phyloP scores from a whole-genome alignment of 805 yeast species.

The Candida manassasensis region DNA sequence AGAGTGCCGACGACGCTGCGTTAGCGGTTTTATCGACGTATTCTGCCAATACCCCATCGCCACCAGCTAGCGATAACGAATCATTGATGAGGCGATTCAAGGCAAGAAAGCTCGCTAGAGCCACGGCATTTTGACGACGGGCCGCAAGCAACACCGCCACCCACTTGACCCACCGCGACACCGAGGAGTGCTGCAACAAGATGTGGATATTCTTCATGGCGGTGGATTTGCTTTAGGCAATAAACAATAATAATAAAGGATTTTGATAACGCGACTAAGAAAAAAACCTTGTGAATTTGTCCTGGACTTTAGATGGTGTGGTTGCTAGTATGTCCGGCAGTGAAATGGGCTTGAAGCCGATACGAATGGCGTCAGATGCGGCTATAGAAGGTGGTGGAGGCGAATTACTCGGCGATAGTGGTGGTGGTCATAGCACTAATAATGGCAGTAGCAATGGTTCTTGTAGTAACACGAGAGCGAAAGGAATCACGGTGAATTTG shows the following conservation, averaged over 20 bases:
- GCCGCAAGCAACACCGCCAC: conserved; percentile 20
- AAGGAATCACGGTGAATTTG: conserved; percentile 30
- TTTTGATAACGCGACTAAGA: too few relatives aligned
- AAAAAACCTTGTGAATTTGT: too few relatives aligned
- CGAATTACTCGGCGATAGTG: too few relatives aligned
- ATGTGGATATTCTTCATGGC: conserved; percentile 2
- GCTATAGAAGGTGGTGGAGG: too few relatives aligned
- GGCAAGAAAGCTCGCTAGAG: conserved; percentile 23
- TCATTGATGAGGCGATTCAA: conserved; percentile 27
- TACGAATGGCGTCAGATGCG: too few relatives aligned
- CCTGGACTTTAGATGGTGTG: too few relatives aligned
- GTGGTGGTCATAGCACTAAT: too few relatives aligned
- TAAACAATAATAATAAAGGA: background rate
- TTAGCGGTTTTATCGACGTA: conserved; percentile 8
- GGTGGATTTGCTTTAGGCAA: background rate
- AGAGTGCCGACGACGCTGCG: background rate
- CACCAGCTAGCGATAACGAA: conserved; percentile 5
- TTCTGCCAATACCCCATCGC: background rate
- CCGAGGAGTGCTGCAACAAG: conserved; percentile 3
- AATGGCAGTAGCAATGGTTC: too few relatives aligned
- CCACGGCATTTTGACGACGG: conserved; percentile 11
- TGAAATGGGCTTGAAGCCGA: too few relatives aligned
- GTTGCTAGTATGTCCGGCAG: too few relatives aligned
- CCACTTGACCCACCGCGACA: conserved; percentile 18
- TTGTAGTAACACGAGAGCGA: conserved; percentile 18